Percentiles rank a stretch among this genome's conserved stretches.
These are phyloP conservation scores for Diaporthe capsici DNA, from an alignment of 2,329 filamentous ascomycete species.

Conservation along the genomic window DNA sequence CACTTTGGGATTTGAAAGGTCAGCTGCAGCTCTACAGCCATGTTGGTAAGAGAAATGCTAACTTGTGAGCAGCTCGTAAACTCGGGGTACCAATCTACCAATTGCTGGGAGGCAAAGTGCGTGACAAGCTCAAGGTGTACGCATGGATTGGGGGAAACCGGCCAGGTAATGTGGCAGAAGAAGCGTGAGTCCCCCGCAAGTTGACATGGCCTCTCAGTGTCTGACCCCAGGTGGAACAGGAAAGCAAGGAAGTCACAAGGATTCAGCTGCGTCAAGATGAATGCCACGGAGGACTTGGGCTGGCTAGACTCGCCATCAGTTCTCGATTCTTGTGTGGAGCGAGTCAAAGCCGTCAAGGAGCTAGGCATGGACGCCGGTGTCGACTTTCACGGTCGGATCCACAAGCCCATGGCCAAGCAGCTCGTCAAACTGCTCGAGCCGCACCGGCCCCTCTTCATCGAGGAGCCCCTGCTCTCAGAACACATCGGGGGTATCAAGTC, in stretches of 20 bases:
- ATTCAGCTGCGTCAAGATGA: constrained; percentile 75
- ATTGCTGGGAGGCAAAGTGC: constrained; percentile 75
- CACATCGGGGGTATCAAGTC: constrained; percentile 71
- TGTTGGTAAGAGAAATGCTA: neutral
- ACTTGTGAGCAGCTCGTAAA: constrained; percentile 40
- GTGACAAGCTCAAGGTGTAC: constrained; percentile 74
- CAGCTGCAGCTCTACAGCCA: neutral
- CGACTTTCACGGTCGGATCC: constrained; percentile 79
- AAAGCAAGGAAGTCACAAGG: constrained; percentile 67
- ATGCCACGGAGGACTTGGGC: constrained; percentile 75
- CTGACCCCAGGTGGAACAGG: constrained; percentile 47
- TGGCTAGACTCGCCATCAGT: constrained; percentile 75
- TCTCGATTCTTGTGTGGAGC: constrained; percentile 70
- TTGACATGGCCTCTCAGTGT: neutral
- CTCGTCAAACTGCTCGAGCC: constrained; percentile 74
- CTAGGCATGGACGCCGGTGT: constrained; percentile 75
- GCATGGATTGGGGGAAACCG: constrained; percentile 79
- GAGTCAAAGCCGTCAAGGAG: constrained; percentile 73
- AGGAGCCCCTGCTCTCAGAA: constrained; percentile 75
- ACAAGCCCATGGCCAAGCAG: constrained; percentile 79
- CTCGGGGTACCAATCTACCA: constrained; percentile 73
- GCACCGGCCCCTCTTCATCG: constrained; percentile 74
- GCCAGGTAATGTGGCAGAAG: constrained; percentile 70
- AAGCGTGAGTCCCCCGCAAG: constrained; percentile 57
- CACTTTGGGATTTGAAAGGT: constrained; percentile 76